Conservation (phyloP, 257 asterid genomes). For the Dorcoceras hygrometricum region DNA sequence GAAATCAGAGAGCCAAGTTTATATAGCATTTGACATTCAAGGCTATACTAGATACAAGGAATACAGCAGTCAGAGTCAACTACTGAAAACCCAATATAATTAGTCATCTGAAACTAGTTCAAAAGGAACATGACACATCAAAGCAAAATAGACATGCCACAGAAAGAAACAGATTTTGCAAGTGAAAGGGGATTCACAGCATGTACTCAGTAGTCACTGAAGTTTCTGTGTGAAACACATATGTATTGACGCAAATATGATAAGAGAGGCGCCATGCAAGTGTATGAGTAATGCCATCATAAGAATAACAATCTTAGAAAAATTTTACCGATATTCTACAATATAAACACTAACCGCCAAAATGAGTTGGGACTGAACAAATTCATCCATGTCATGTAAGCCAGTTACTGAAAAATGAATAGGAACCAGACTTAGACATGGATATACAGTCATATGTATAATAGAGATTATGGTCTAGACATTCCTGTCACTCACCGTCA, state of each 20-base stretch:
- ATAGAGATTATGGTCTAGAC: constrained; percentile 12
- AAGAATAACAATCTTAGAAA: neutral
- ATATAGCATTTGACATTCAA: neutral
- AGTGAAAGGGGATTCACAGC: neutral
- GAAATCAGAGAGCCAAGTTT: constrained; percentile 7
- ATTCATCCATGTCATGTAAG: constrained; percentile 98
- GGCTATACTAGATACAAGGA: neutral
- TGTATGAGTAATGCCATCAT: neutral
- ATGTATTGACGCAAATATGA: neutral
- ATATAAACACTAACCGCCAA: constrained; percentile 67
- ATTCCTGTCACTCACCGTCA: constrained; percentile 65
- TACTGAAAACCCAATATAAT: neutral
- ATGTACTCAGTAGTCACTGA: neutral
- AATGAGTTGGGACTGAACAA: constrained; percentile 95
- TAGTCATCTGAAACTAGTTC: neutral
- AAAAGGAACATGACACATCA: constrained; percentile 1
- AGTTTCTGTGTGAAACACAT: neutral
- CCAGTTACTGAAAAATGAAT: constrained; percentile 74
- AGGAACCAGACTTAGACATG: constrained; percentile 12
- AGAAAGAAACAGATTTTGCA: constrained; percentile 4
- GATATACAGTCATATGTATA: constrained; percentile 11
- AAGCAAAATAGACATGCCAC: neutral
- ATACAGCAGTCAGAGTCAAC: neutral
- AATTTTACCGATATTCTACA: constrained; percentile 8
- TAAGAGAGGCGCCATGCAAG: neutral